phyloP scores from a whole-genome alignment of 1,139 yeast genomes.

The Suzukiozyma palmioleophila region DNA sequence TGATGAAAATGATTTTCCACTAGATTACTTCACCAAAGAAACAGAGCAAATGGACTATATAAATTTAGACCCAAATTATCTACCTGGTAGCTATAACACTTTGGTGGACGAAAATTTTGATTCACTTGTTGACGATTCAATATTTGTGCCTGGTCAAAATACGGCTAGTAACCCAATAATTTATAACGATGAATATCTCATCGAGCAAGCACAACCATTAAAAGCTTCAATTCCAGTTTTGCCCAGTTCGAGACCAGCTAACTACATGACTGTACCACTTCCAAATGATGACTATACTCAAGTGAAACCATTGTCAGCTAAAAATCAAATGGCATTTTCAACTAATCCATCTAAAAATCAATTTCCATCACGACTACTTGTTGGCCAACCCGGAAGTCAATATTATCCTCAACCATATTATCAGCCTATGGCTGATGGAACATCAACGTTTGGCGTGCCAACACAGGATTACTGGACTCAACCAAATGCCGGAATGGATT shows the following conservation, averaged over 20 bases:
- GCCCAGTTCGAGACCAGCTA: constrained; percentile 15
- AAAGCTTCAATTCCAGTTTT: constrained; percentile 21
- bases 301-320: constrained; percentile 15
- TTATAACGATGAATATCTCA: constrained; percentile 40
- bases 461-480: constrained; percentile 23
- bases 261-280: constrained; percentile 10
- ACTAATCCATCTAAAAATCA: constrained; percentile 11
- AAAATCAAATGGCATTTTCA: constrained; percentile 14
- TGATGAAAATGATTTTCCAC: constrained; percentile 62
- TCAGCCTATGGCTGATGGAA: constrained; percentile 7
- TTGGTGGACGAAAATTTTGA: constrained; percentile 23
- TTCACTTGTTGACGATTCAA: constrained; percentile 26
- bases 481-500: constrained; percentile 6
- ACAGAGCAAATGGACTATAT: constrained; percentile 26
- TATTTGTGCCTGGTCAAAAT: constrained; percentile 15
- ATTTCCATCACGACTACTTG: constrained; percentile 7
- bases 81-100: constrained; percentile 20
- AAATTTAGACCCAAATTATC: constrained; percentile 28
- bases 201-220: constrained; percentile 46
- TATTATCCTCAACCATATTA: constrained; percentile 11
- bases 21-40: constrained; percentile 50
- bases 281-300: constrained; percentile 16
- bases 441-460: constrained; percentile 10
- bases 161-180: constrained; percentile 26
- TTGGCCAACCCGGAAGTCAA: constrained; percentile 9